A percentile compares a stretch with the other conserved stretches of the same genome.
phyloP scores from a whole-genome alignment of 306 rosid species.

The Vigna unguiculata region DNA sequence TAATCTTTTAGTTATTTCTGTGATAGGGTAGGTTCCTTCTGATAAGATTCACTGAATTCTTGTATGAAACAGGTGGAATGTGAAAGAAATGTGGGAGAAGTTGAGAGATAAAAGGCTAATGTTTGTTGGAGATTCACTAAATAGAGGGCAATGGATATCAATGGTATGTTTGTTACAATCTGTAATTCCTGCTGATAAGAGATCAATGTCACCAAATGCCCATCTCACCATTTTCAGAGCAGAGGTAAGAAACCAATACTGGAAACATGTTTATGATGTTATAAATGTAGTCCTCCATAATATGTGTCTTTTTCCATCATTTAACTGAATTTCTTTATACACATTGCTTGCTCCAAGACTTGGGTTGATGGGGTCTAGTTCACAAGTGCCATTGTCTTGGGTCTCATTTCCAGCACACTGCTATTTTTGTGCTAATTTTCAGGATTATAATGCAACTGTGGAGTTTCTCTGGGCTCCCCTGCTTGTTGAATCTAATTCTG shows the following conservation, averaged over 20 bases:
- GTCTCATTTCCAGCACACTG: slow-evolving; percentile 18
- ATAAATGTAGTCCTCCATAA: background rate
- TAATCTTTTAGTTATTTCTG: background rate
- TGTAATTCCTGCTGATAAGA: slow-evolving; percentile 80
- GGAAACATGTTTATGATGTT: background rate
- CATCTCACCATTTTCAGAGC: slow-evolving; percentile 90
- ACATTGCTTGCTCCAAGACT: slow-evolving; percentile 7
- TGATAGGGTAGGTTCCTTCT: slow-evolving; percentile 3
- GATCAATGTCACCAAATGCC: slow-evolving; percentile 95
- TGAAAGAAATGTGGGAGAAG: slow-evolving; percentile 90
- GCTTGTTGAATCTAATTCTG: slow-evolving; percentile 95
- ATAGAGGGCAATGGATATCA: slow-evolving; percentile 98
- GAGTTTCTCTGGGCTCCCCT: slow-evolving; percentile 99
- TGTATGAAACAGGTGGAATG: slow-evolving; percentile 69
- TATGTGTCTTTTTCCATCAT: background rate
- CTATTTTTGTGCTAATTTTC: slow-evolving; percentile 44
- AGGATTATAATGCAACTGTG: slow-evolving; percentile 97
- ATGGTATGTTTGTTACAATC: slow-evolving; percentile 94
- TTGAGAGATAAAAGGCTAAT: slow-evolving; percentile 88
- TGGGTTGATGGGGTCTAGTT: slow-evolving; percentile 28
- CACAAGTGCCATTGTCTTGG: background rate
- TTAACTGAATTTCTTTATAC: background rate
- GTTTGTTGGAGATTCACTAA: slow-evolving; percentile 98
- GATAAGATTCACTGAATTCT: slow-evolving; percentile 31
- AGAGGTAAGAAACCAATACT: slow-evolving; percentile 56